Percentiles rank a stretch among this genome's conserved stretches.
These are phyloP conservation scores for Sporothrix luriei DNA, from an alignment of 2,329 filamentous ascomycete species.

Conservation along the genomic window DNA sequence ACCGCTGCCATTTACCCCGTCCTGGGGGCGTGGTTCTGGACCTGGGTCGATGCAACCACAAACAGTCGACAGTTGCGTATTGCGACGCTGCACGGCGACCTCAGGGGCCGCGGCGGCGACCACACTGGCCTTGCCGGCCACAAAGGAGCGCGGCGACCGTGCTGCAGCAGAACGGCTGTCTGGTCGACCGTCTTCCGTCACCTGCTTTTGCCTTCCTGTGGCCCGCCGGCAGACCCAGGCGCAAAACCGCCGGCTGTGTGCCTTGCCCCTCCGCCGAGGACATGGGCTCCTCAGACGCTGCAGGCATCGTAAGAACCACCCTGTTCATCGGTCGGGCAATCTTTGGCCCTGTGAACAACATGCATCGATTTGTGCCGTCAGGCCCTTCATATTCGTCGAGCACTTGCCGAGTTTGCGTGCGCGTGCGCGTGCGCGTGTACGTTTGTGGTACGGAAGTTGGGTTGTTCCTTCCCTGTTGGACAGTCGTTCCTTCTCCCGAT, in stretches of 20 bases:
- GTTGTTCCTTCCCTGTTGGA: neutral
- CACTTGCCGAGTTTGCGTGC: neutral
- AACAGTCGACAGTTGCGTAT: neutral
- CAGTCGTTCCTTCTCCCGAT: neutral
- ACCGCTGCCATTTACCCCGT: neutral
- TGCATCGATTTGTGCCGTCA: neutral
- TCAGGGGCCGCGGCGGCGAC: no score
- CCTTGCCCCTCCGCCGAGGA: neutral
- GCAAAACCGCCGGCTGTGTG: neutral
- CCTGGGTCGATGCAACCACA: constrained; percentile 11
- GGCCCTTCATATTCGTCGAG: neutral
- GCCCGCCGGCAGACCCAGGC: neutral
- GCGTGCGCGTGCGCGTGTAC: neutral
- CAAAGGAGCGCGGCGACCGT: no score
- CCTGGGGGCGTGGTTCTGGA: neutral
- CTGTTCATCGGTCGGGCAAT: constrained; percentile 13
- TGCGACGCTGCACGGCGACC: constrained; percentile 7
- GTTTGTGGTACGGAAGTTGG: neutral
- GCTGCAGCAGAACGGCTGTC: neutral
- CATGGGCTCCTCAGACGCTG: neutral
- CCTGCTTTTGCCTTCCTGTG: neutral
- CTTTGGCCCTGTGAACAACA: constrained; percentile 19
- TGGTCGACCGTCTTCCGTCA: neutral
- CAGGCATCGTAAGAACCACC: neutral
- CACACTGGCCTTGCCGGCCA: no score